These are phyloP conservation scores for Polyporus tsugae DNA, from an alignment of 1,284 basidiomycete species.

Conservation along the genomic window DNA sequence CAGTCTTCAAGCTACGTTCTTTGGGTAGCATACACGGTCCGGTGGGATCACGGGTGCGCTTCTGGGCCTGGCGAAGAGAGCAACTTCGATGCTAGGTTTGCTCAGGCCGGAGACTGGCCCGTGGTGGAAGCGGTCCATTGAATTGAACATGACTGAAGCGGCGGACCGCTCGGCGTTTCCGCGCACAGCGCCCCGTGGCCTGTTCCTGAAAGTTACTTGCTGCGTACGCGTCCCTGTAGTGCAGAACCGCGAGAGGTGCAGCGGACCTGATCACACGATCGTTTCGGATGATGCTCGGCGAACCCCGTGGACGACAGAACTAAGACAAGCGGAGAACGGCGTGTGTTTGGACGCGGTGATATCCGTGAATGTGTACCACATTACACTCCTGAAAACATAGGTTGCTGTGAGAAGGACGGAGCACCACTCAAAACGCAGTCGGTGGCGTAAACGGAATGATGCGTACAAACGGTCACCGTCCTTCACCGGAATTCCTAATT, in stretches of 20 bases:
- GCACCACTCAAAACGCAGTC: background rate
- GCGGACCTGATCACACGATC: conserved; percentile 7
- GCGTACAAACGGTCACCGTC: conserved; percentile 6
- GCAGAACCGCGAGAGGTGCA: background rate
- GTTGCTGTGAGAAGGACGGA: conserved; percentile 5
- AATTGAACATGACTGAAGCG: conserved; percentile 3
- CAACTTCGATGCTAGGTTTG: background rate
- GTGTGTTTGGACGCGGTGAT: background rate
- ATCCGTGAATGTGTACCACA: background rate
- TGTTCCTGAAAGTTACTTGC: background rate
- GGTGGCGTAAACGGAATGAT: conserved; percentile 1
- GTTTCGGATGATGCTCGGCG: conserved; percentile 4
- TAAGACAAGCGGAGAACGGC: conserved; percentile 1
- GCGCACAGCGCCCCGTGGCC: background rate
- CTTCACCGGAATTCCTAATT: background rate
- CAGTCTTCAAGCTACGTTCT: background rate
- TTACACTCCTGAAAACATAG: conserved; percentile 1
- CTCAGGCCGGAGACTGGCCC: background rate
- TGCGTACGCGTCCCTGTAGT: background rate
- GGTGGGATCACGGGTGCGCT: background rate
- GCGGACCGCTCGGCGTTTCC: conserved; percentile 9
- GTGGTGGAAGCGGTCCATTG: background rate
- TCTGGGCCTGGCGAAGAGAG: background rate
- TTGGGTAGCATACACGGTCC: background rate
- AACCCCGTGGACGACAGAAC: background rate